A percentile compares a stretch with the other conserved stretches of the same genome.
Conservation (phyloP, 202 grass and related monocot genomes). For the Digitaria exilis region DNA sequence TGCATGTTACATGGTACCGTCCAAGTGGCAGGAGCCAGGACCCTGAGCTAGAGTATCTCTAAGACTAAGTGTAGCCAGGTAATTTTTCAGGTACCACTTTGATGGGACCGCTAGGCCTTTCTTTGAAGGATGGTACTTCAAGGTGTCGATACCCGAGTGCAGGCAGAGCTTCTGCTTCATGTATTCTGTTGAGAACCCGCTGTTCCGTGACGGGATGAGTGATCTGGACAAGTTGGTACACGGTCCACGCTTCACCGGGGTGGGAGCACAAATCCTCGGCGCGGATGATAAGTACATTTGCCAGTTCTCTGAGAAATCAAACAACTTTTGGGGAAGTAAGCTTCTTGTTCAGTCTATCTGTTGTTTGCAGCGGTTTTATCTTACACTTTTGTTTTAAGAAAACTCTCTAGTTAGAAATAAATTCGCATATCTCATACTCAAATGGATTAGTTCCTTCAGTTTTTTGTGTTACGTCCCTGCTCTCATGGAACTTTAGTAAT, state of each 20-base stretch:
- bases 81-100: constrained; percentile 82
- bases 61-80: background rate
- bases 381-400: background rate
- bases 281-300: constrained; percentile 92
- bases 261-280: constrained; percentile 85
- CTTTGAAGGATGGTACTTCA: constrained; percentile 99
- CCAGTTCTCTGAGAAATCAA: constrained; percentile 81
- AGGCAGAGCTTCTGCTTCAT: constrained; percentile 95
- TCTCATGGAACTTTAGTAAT: constrained; percentile 26
- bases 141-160: constrained; percentile 72
- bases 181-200: constrained; percentile 90
- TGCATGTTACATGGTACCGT: background rate
- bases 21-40: background rate
- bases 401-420: background rate
- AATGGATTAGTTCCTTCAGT: background rate
- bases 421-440: background rate
- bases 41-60: background rate
- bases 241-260: constrained; percentile 71
- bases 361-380: background rate
- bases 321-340: constrained; percentile 98
- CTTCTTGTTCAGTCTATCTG: constrained; percentile 19
- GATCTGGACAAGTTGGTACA: constrained; percentile 49
- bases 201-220: constrained; percentile 79
- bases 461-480: constrained; percentile 17
- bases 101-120: constrained; percentile 69